Evolutionary conservation across 169 alveolate species (phyloP).

Genomic region (Plasmodium vinckei): DNA sequence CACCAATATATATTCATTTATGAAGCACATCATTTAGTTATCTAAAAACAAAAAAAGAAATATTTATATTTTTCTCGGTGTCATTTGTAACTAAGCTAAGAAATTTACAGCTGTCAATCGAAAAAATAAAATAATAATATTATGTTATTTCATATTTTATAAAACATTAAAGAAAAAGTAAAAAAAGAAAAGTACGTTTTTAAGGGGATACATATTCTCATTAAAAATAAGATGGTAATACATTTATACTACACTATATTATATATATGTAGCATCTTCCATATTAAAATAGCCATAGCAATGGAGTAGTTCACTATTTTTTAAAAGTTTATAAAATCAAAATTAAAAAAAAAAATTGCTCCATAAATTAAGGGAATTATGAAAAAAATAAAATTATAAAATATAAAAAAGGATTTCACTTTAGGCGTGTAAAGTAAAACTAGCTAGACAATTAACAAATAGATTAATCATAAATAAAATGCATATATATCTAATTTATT

Average conservation of each 20-base stretch:
- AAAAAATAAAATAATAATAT: too few relatives aligned
- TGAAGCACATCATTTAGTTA: too few relatives aligned
- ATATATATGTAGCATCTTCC: not conserved
- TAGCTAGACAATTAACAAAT: conserved; percentile 45
- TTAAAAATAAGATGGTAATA: not conserved
- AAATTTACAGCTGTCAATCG: too few relatives aligned
- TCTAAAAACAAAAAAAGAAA: too few relatives aligned
- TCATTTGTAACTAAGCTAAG: too few relatives aligned
- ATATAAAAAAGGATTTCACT: not conserved
- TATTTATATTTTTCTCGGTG: too few relatives aligned
- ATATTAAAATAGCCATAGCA: not conserved
- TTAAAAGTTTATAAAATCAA: conserved; percentile 25
- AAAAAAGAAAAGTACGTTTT: too few relatives aligned
- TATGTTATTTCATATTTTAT: too few relatives aligned
- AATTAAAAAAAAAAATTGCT: conserved; percentile 11
- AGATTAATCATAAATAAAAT: conserved; percentile 11
- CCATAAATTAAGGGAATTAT: conserved; percentile 2
- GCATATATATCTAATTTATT: not conserved
- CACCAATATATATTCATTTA: too few relatives aligned
- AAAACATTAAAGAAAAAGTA: too few relatives aligned
- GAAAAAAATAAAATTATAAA: conserved; percentile 6
- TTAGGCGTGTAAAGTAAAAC: conserved; percentile 4
- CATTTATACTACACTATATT: not conserved
- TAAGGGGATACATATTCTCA: too few relatives aligned
- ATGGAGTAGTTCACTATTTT: not conserved